Evolutionary conservation across 139 green algal genomes (phyloP).

Genomic region (Tetraselmis chui): DNA sequence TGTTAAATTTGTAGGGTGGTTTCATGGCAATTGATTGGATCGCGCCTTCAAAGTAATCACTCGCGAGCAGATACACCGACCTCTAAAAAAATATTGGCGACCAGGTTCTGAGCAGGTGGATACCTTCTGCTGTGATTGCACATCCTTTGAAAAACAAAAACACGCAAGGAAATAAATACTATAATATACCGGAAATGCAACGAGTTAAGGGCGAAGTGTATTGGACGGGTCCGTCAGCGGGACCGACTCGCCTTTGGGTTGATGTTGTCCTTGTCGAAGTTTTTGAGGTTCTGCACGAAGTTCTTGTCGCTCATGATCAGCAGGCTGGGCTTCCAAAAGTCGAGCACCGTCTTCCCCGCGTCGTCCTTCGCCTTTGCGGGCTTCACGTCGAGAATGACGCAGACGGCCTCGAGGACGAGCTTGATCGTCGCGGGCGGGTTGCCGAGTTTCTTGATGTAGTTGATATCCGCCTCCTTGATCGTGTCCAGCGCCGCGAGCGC

Average conservation of each 20-base stretch:
- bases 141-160: too few species aligned
- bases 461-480: conserved; percentile 77
- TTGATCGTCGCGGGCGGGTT: conserved; percentile 75
- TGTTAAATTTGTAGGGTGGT: too few species aligned
- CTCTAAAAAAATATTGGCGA: too few species aligned
- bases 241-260: conserved; percentile 24
- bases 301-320: conserved; percentile 63
- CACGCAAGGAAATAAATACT: too few species aligned
- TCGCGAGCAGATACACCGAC: too few species aligned
- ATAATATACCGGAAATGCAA: too few species aligned
- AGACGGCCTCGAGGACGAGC: conserved; percentile 69
- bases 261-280: conserved; percentile 70
- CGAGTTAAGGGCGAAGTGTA: too few species aligned
- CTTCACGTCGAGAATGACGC: conserved; percentile 67
- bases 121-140: too few species aligned
- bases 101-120: too few species aligned
- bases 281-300: conserved; percentile 62
- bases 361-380: conserved; percentile 55
- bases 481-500: conserved; percentile 70
- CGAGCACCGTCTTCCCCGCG: conserved; percentile 48
- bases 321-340: conserved; percentile 71
- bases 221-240: conserved; percentile 53
- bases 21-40: too few species aligned
- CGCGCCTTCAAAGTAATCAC: too few species aligned
- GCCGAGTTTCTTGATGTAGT: conserved; percentile 48